Evolutionary conservation across 176 grass and related monocot genomes (phyloP), one percentile per base, ranked within the genome.

Genomic region (Tillandsia fasciculata): DNA sequence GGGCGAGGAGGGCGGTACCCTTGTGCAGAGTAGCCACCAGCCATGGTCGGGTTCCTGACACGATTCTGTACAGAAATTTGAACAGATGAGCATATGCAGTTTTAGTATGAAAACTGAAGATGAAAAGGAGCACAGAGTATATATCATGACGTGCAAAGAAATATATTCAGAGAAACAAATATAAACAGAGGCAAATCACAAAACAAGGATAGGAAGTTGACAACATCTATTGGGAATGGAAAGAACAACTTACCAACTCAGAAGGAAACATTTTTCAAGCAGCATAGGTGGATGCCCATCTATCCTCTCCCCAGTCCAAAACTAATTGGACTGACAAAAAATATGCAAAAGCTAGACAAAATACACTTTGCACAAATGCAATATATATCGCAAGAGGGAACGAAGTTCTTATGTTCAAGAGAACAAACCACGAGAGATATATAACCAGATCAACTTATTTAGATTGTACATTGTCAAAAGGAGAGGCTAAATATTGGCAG

Each of bases 231-330:
- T 76, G 76, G 76, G 85, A 82, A 80, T 82, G 53, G 77, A 89
- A 81, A 75, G 29, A 81, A 70, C 81, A 81, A 87, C 89, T 93
- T 91, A 93, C 95, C 95, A 86, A 83, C 33, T 42, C 33, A 68
- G 71, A 87, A 79, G 69, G 68, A 70, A 72, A 80, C 51, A 77
- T 77, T 79, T 42, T 68, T 88, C 89, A 91, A 85, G 85, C 70
- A 78, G 85, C 24, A 82, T 75, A 72, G 83, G 67, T 57, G 87
- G 33, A 87, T 83, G 86, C 79, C 82, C 89, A 92, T 86, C 89
- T 87, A 97, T 86, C 89, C 72, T 93, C 84, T 90, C 87, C 87
- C 86, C 81, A 78, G 74, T 77, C 81, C 82, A 90, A 83, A 87
- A 93, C 84, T 85, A 90, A 83, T 72, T 83, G 81, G 78, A 80